phyloP scores from a whole-genome alignment of 106 monocot species.

The Dioscorea dumetorum region DNA sequence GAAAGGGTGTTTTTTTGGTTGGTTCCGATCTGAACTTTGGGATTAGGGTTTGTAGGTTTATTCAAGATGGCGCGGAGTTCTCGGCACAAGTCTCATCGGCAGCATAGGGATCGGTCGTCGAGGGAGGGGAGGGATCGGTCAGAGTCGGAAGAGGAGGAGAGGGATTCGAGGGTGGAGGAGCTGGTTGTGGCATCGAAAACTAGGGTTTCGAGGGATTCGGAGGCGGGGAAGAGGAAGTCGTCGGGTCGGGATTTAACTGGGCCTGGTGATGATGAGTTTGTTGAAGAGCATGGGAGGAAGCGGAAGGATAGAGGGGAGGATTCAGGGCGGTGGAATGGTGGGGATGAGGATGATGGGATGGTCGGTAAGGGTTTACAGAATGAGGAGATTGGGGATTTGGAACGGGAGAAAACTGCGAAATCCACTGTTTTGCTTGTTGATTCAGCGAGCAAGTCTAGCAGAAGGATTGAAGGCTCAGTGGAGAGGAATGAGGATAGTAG shows the following conservation, averaged over 20 bases:
- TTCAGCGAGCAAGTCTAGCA: slow-evolving; percentile 34
- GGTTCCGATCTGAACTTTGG: not conserved
- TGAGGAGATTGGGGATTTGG: slow-evolving; percentile 24
- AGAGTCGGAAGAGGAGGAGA: slow-evolving; percentile 33
- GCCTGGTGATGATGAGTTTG: slow-evolving; percentile 24
- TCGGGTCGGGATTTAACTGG: slow-evolving; percentile 29
- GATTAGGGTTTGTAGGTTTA: slow-evolving; percentile 36
- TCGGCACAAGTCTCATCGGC: slow-evolving; percentile 48
- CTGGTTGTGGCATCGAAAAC: slow-evolving; percentile 6
- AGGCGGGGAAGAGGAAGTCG: slow-evolving; percentile 41
- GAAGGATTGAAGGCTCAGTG: slow-evolving; percentile 25
- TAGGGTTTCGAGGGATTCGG: slow-evolving; percentile 59
- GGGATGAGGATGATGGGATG: slow-evolving; percentile 20
- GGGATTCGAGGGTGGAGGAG: slow-evolving; percentile 20
- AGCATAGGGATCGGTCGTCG: slow-evolving; percentile 26
- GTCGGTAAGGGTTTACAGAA: slow-evolving; percentile 27
- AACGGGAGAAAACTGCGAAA: slow-evolving; percentile 23
- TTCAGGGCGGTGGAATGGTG: slow-evolving; percentile 49
- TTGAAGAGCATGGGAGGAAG: slow-evolving; percentile 40
- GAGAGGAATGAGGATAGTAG: slow-evolving; percentile 37
- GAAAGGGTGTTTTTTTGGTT: not conserved
- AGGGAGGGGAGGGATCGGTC: slow-evolving; percentile 30
- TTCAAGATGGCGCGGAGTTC: slow-evolving; percentile 52
- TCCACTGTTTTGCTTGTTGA: slow-evolving; percentile 32
- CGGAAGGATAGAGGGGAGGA: slow-evolving; percentile 45